These are phyloP conservation scores for Aspergillus ruber DNA, from an alignment of 2,329 filamentous ascomycete genomes.

Conservation along the genomic window DNA sequence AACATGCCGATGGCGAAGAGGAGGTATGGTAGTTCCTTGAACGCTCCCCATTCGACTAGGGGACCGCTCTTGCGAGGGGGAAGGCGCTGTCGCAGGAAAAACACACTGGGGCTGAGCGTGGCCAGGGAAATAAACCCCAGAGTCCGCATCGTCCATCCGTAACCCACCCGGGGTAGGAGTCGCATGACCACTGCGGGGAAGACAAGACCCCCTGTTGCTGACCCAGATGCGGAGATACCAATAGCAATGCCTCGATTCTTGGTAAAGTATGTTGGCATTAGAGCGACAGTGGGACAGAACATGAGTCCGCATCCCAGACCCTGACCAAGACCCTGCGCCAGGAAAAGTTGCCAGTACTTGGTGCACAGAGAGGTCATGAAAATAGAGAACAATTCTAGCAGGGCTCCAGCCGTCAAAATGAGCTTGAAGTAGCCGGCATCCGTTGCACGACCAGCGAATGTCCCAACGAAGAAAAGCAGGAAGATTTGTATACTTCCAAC, in stretches of 20 bases:
- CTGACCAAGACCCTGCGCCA: slow-evolving; percentile 51
- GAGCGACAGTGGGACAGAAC: slow-evolving; percentile 49
- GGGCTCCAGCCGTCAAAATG: slow-evolving; percentile 37
- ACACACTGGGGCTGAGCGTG: slow-evolving; percentile 33
- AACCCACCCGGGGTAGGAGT: slow-evolving; percentile 55
- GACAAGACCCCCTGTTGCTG: slow-evolving; percentile 56
- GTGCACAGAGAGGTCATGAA: slow-evolving; percentile 47
- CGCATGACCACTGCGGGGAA: slow-evolving; percentile 55
- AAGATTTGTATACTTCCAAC: slow-evolving; percentile 48
- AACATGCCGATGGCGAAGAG: slow-evolving; percentile 39
- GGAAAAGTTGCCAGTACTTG: slow-evolving; percentile 45
- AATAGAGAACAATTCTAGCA: slow-evolving; percentile 42
- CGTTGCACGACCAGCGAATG: slow-evolving; percentile 46
- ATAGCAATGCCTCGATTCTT: slow-evolving; percentile 55
- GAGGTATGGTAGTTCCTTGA: slow-evolving; percentile 45
- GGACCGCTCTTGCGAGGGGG: slow-evolving; percentile 46
- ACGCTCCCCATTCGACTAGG: slow-evolving; percentile 46
- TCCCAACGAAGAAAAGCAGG: slow-evolving; percentile 46
- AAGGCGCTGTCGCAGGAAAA: slow-evolving; percentile 46
- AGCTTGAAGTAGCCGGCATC: slow-evolving; percentile 48
- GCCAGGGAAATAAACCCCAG: slow-evolving; percentile 56
- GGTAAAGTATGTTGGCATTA: slow-evolving; percentile 56
- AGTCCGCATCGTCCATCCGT: slow-evolving; percentile 58
- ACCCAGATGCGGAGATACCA: slow-evolving; percentile 54
- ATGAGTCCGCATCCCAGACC: slow-evolving; percentile 52